Percentiles rank a stretch among this genome's conserved stretches.
phyloP scores from a whole-genome alignment of 1,139 yeast genomes.

The Zygotorulaspora mrakii region DNA sequence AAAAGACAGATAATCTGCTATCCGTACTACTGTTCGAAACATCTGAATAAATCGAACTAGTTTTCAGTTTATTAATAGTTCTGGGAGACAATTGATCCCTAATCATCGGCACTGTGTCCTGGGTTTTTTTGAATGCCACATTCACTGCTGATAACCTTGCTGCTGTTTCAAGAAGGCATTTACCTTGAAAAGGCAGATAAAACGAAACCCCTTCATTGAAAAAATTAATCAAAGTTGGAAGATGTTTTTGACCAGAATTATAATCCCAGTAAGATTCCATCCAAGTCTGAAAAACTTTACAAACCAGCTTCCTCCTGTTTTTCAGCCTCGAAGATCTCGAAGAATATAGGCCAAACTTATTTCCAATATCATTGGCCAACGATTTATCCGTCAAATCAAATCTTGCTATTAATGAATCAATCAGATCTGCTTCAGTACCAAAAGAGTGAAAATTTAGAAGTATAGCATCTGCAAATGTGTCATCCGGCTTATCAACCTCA shows the following conservation, averaged over 20 bases:
- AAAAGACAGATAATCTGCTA: constrained; percentile 35
- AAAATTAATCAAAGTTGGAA: constrained; percentile 70
- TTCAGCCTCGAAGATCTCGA: constrained; percentile 50
- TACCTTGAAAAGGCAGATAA: constrained; percentile 60
- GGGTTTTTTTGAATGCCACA: constrained; percentile 17
- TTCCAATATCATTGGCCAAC: constrained; percentile 34
- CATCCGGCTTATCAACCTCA: constrained; percentile 60
- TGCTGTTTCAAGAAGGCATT: constrained; percentile 57
- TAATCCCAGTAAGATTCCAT: constrained; percentile 83
- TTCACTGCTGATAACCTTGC: constrained; percentile 46
- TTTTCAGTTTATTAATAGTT: constrained; percentile 33
- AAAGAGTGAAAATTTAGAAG: constrained; percentile 77
- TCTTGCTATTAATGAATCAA: constrained; percentile 64
- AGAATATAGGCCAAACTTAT: constrained; percentile 42
- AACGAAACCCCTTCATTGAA: constrained; percentile 66
- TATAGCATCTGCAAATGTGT: constrained; percentile 69
- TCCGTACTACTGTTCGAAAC: constrained; percentile 28
- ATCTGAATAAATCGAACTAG: constrained; percentile 33
- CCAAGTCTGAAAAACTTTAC: constrained; percentile 74
- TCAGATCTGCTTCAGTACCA: constrained; percentile 63
- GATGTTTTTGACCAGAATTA: constrained; percentile 52
- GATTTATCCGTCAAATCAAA: constrained; percentile 51
- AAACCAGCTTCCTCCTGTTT: constrained; percentile 63
- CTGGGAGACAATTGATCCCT: constrained; percentile 44
- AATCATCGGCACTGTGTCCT: constrained; percentile 25